Conservation (phyloP, 495 filamentous ascomycete species). For the Podospora comata region DNA sequence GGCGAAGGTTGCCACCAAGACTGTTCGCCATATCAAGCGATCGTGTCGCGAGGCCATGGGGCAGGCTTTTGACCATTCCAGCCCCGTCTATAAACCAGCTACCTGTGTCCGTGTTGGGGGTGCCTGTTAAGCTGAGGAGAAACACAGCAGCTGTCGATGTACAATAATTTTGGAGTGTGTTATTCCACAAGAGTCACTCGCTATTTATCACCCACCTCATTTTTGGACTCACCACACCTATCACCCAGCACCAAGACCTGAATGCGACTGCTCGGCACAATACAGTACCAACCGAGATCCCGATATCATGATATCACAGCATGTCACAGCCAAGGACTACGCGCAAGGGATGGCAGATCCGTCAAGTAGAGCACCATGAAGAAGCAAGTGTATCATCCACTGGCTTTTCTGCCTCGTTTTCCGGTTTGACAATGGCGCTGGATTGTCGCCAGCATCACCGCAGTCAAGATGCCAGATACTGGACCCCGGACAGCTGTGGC, state of each 20-base stretch:
- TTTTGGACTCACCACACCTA: background rate
- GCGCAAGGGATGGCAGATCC: background rate
- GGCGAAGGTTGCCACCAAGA: constrained; percentile 20
- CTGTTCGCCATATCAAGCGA: constrained; percentile 16
- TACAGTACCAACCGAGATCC: background rate
- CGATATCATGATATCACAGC: background rate
- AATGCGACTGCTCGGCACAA: background rate
- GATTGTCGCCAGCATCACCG: background rate
- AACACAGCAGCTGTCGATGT: background rate
- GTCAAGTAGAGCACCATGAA: background rate
- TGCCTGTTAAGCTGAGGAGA: background rate
- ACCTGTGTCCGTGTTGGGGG: constrained; percentile 23
- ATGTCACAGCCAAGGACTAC: background rate
- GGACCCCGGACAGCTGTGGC: no score
- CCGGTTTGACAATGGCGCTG: background rate
- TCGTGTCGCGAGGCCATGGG: constrained; percentile 16
- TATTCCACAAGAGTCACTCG: background rate
- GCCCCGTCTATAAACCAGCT: background rate
- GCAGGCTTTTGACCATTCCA: constrained; percentile 11
- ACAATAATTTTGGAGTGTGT: background rate
- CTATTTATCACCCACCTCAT: background rate
- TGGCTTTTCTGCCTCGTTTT: background rate
- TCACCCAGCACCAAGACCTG: background rate
- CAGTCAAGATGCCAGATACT: background rate
- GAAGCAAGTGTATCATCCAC: background rate